These are phyloP conservation scores for Penicillium sp. DNA, from an alignment of 2,329 filamentous ascomycete genomes.

Conservation along the genomic window DNA sequence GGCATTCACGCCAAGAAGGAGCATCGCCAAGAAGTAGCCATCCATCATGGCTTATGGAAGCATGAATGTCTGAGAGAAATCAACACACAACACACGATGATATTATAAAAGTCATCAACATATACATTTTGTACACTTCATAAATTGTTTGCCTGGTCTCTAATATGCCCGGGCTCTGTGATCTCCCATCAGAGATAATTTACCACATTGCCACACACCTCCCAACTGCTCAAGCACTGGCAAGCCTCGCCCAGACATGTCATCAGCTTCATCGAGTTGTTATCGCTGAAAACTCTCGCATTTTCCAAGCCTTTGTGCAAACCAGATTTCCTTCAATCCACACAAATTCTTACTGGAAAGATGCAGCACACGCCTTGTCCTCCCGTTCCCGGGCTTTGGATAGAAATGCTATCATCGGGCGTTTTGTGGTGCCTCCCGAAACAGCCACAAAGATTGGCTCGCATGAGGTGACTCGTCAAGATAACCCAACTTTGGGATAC, in stretches of 20 bases:
- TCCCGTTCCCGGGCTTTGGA: conserved; percentile 61
- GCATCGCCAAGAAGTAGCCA: too few relatives aligned
- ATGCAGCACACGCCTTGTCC: conserved; percentile 57
- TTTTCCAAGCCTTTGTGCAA: conserved; percentile 50
- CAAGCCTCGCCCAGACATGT: conserved; percentile 49
- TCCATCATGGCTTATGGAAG: too few relatives aligned
- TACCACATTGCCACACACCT: conserved; percentile 46
- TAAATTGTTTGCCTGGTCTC: background rate
- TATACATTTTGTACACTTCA: background rate
- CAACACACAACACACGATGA: background rate
- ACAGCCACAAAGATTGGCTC: conserved; percentile 43
- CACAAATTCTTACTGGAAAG: conserved; percentile 48
- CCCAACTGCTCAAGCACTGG: conserved; percentile 48
- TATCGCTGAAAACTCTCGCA: conserved; percentile 51
- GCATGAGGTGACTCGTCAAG: conserved; percentile 40
- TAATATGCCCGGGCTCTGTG: conserved; percentile 31
- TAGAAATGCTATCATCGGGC: conserved; percentile 57
- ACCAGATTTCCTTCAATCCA: conserved; percentile 50
- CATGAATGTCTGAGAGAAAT: too few relatives aligned
- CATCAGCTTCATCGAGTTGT: conserved; percentile 49
- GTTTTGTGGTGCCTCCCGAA: conserved; percentile 51
- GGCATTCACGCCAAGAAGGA: too few relatives aligned
- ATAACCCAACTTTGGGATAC: conserved; percentile 58
- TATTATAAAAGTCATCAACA: background rate
- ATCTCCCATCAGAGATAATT: conserved; percentile 47